These are phyloP conservation scores for Spatholobus suberectus DNA, from an alignment of 306 rosid genomes.

Conservation along the genomic window DNA sequence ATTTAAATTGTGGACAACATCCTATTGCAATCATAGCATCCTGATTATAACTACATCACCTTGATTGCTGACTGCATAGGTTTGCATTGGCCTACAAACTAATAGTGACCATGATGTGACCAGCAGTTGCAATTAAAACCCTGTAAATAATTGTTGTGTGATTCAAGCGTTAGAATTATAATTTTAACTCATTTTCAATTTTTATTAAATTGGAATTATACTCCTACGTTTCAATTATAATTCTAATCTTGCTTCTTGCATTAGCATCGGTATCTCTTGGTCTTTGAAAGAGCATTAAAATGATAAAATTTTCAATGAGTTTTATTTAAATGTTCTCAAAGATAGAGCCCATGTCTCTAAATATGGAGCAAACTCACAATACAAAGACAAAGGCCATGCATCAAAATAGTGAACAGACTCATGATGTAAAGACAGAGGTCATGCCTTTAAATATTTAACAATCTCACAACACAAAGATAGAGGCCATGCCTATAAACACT, in stretches of 20 bases:
- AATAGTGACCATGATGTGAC: background rate
- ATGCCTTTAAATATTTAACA: background rate
- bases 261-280: background rate
- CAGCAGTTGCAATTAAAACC: background rate
- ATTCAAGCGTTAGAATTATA: background rate
- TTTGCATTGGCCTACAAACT: background rate
- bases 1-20: background rate
- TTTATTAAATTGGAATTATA: background rate
- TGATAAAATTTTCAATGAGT: background rate
- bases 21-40: background rate
- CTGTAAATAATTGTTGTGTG: background rate
- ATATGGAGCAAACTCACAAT: background rate
- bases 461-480: background rate
- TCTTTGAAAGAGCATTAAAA: background rate
- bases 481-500: background rate
- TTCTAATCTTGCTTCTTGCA: background rate
- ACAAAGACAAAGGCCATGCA: background rate
- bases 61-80: background rate
- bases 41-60: background rate
- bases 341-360: background rate
- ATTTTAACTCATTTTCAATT: background rate
- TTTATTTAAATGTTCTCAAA: background rate
- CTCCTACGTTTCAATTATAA: background rate
- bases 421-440: too few species aligned
- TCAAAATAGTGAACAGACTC: background rate